Evolutionary conservation across 306 rosid species (phyloP), one percentile per base, ranked within the genome.

Genomic region (Alnus glutinosa): DNA sequence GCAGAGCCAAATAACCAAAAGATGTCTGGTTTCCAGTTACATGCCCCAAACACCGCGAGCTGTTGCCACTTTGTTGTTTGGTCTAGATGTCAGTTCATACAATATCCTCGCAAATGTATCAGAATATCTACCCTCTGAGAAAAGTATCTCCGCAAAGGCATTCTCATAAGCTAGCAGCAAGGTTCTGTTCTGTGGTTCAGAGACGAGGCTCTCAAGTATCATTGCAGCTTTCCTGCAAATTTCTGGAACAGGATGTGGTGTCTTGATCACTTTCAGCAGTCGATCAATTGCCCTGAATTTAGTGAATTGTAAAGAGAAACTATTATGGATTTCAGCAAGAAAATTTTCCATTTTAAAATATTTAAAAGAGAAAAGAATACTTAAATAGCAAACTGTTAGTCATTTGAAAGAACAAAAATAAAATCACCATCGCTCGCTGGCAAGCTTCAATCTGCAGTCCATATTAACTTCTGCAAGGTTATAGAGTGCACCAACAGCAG

Each of bases 21-120:
- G 55, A 68, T 74, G 61, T 64, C 51, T 48, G 23, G 48, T 67
- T 71, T 42, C 5, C 14, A 52, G 77, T 90, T 76, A 96, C 99
- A 96, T 93, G n/a, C 99, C 99, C 99, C 99, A 96, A 39, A 96
- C 89, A 70, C 98, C 98, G 4, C 97, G 97, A 75, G 98, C 95
- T 2, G 94, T 64, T 67, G 96, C 89, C 75, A 88, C 89, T 89
- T 85, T 91, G 88, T 82, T 90, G 87, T 75, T 91, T 59, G 99
- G 99, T 80, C 97, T 87, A 44, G 99, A 89, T 4, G 98, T 93
- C 77, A 96, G 86, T 80, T 96, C 99, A 42, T 89, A 96, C 84
- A 96, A 83, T 77, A 96, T 96, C 92, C 98, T 88, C 0, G 94
- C 99, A 71, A 96, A 93, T 4, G 92, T 88, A 80, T 96, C 99